Conservation (phyloP, 169 alveolate species). For the Theileria luwenshuni region DNA sequence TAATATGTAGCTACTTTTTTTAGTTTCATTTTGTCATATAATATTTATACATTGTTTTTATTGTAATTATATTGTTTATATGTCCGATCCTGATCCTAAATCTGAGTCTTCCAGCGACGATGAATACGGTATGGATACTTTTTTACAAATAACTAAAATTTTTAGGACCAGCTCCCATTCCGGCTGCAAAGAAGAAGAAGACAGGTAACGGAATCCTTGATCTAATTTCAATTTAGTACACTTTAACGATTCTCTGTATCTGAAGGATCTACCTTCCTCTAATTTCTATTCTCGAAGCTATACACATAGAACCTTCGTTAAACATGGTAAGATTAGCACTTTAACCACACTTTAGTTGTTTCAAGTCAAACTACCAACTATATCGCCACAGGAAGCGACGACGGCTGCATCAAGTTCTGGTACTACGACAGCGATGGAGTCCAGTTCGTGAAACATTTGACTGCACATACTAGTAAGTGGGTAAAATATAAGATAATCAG, state of each 20-base stretch:
- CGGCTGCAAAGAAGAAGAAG: constrained; percentile 24
- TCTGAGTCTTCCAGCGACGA: constrained; percentile 55
- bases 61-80: not conserved
- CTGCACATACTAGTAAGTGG: constrained; percentile 89
- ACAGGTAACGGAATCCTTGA: constrained; percentile 8
- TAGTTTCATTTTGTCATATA: too few relatives aligned
- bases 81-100: constrained; percentile 2
- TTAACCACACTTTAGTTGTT: constrained; percentile 59
- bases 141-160: not conserved
- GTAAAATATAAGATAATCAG: not conserved
- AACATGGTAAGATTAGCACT: constrained; percentile 70
- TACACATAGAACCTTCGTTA: constrained; percentile 87
- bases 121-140: constrained; percentile 48
- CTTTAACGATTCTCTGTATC: constrained; percentile 74
- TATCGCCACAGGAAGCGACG: constrained; percentile 92
- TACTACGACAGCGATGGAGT: constrained; percentile 90
- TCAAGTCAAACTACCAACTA: constrained; percentile 86
- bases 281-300: constrained; percentile 85
- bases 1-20: too few relatives aligned
- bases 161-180: constrained; percentile 59
- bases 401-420: constrained; percentile 97
- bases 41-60: too few relatives aligned
- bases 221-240: constrained; percentile 17
- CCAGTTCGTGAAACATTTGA: constrained; percentile 94
- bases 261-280: constrained; percentile 81